Conservation (phyloP, 1,139 yeast genomes). For the Hemisphaericaspora xylanilytica region DNA sequence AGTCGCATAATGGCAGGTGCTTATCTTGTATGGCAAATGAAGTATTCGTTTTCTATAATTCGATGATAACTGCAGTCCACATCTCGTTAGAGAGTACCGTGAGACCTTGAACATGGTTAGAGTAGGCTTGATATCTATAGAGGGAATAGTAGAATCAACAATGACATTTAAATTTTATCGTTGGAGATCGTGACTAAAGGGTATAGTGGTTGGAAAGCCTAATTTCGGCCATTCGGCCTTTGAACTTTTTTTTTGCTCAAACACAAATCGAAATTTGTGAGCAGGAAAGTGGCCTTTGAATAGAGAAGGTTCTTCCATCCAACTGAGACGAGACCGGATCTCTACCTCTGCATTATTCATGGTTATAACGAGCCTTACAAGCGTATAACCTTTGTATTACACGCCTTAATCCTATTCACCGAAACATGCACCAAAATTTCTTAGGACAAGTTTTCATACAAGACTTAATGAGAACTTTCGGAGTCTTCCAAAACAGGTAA, state of each 20-base stretch:
- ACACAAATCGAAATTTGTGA: neutral
- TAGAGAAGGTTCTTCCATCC: no score
- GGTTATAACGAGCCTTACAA: no score
- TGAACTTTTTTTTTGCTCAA: neutral
- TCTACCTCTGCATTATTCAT: no score
- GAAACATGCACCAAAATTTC: no score
- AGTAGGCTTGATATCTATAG: neutral
- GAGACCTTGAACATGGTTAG: neutral
- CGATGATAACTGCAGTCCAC: neutral
- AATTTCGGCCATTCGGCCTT: conserved; percentile 1
- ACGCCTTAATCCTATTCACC: no score
- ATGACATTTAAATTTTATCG: neutral
- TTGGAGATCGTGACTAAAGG: no score
- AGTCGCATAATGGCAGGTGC: neutral
- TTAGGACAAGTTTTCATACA: neutral
- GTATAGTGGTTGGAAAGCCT: no score
- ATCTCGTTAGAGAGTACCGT: neutral
- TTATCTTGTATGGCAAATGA: neutral
- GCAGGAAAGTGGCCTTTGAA: neutral
- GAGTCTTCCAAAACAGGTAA: neutral
- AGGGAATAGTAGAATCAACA: neutral
- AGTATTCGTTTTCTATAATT: neutral
- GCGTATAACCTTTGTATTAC: no score
- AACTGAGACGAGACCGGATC: no score
- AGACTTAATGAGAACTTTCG: neutral